phyloP scores from a whole-genome alignment of 208 protist species.

The Leptomonas pyrrhocoris region DNA sequence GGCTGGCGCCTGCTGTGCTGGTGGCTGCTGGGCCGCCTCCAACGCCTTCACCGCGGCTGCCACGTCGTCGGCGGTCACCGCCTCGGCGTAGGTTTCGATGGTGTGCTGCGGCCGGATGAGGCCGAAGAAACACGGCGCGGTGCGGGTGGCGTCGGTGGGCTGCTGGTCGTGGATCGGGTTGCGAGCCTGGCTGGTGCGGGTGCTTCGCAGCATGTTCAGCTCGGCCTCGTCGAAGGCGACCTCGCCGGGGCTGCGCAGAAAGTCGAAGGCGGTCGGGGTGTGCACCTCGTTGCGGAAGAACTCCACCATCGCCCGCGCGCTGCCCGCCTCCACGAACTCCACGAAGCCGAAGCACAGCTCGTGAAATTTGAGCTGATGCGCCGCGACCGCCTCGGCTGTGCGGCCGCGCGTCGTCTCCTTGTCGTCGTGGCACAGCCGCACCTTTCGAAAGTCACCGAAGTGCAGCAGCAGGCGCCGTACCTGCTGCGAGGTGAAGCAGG shows the following conservation, averaged over 20 bases:
- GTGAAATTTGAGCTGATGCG: conserved; percentile 29
- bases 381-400: conserved; percentile 30
- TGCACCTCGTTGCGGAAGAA: conserved; percentile 80
- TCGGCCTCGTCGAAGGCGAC: conserved; percentile 34
- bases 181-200: conserved; percentile 67
- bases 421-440: conserved; percentile 78
- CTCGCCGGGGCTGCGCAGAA: conserved; percentile 34
- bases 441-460: conserved; percentile 88
- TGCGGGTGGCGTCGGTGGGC: conserved; percentile 49
- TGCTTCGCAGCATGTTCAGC: conserved; percentile 46
- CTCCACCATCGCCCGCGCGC: conserved; percentile 79
- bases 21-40: conserved; percentile 14
- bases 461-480: conserved; percentile 73
- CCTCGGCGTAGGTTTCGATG: conserved; percentile 24
- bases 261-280: conserved; percentile 51
- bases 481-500: conserved; percentile 55
- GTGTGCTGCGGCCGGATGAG: conserved; percentile 9
- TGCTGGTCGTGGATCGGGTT: conserved; percentile 82
- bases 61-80: conserved; percentile 20
- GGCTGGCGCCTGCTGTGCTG: not conserved
- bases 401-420: conserved; percentile 49
- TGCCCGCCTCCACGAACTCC: conserved; percentile 60
- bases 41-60: conserved; percentile 9
- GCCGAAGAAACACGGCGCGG: conserved; percentile 24
- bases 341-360: conserved; percentile 80